Percentiles rank a stretch among this genome's conserved stretches.
These are phyloP conservation scores for Carpinus fangiana DNA, from an alignment of 306 rosid species.

Conservation along the genomic window DNA sequence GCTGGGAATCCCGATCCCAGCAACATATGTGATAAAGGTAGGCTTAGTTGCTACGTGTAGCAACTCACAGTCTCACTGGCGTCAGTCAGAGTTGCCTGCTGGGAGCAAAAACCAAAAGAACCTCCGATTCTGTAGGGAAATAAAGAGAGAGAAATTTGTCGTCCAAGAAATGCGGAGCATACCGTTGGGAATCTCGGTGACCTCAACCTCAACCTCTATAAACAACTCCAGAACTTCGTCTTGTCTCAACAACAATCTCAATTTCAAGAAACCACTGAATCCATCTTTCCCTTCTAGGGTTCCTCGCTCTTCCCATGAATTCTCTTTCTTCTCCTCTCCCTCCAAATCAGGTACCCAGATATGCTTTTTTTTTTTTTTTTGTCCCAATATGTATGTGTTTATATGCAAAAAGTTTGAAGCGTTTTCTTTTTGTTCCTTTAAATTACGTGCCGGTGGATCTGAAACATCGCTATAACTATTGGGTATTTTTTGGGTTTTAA, in stretches of 20 bases:
- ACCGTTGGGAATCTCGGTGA: slow-evolving; percentile 62
- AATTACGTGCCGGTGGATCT: not conserved
- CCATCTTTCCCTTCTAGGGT: slow-evolving; percentile 33
- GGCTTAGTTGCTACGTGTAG: not conserved
- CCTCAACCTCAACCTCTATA: slow-evolving; percentile 52
- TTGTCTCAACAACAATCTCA: slow-evolving; percentile 23
- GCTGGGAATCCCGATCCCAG: too few relatives aligned
- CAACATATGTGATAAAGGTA: not conserved
- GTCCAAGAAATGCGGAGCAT: slow-evolving; percentile 76
- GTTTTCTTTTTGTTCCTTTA: not conserved
- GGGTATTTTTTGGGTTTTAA: slow-evolving; percentile 5
- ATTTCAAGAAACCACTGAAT: slow-evolving; percentile 37
- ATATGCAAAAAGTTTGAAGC: not conserved
- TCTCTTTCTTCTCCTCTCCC: slow-evolving; percentile 44
- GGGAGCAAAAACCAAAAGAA: not conserved
- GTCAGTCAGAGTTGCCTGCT: not conserved
- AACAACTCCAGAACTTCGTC: slow-evolving; percentile 44
- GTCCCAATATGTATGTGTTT: not conserved
- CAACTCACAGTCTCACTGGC: not conserved
- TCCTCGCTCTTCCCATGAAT: slow-evolving; percentile 41
- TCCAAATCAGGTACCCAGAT: slow-evolving; percentile 59
- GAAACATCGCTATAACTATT: slow-evolving; percentile 3
- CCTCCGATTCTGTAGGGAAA: slow-evolving; percentile 25
- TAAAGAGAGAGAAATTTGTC: not conserved
- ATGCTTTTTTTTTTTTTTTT: not conserved